A percentile compares a stretch with the other conserved stretches of the same genome.
These are phyloP conservation scores for Trypanosoma congolense DNA, from an alignment of 208 protist species.

Conservation along the genomic window DNA sequence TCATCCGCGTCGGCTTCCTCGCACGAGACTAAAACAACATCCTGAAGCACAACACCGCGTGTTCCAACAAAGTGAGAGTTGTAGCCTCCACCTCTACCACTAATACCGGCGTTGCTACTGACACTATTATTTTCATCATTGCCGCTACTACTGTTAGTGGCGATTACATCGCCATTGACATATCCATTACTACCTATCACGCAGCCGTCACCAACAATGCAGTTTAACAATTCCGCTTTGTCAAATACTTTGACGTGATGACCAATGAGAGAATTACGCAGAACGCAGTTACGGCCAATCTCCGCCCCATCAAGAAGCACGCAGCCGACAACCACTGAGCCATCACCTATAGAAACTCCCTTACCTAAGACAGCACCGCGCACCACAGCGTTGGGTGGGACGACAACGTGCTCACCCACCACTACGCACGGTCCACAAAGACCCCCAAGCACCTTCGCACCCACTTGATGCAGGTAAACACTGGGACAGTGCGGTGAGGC, in stretches of 20 bases:
- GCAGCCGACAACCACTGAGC: constrained; percentile 42
- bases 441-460: constrained; percentile 16
- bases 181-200: constrained; percentile 11
- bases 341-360: constrained; percentile 53
- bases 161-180: background rate
- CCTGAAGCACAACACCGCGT: constrained; percentile 13
- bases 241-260: constrained; percentile 35
- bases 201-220: constrained; percentile 47
- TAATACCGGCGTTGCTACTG: constrained; percentile 9
- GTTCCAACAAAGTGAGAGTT: background rate
- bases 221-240: constrained; percentile 43
- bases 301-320: constrained; percentile 62
- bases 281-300: constrained; percentile 45
- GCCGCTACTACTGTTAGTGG: constrained; percentile 4
- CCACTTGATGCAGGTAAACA: constrained; percentile 63
- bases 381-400: constrained; percentile 44
- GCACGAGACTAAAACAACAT: constrained; percentile 9
- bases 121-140: constrained; percentile 10
- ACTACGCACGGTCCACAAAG: constrained; percentile 50
- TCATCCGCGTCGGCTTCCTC: constrained; percentile 13
- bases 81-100: constrained; percentile 1
- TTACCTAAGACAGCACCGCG: constrained; percentile 50
- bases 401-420: constrained; percentile 51
- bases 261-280: constrained; percentile 63
- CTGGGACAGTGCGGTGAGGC: constrained; percentile 58